A percentile compares a stretch with the other conserved stretches of the same genome.
Evolutionary conservation across 306 rosid genomes (phyloP).

Genomic region (Vachellia pachyceras): DNA sequence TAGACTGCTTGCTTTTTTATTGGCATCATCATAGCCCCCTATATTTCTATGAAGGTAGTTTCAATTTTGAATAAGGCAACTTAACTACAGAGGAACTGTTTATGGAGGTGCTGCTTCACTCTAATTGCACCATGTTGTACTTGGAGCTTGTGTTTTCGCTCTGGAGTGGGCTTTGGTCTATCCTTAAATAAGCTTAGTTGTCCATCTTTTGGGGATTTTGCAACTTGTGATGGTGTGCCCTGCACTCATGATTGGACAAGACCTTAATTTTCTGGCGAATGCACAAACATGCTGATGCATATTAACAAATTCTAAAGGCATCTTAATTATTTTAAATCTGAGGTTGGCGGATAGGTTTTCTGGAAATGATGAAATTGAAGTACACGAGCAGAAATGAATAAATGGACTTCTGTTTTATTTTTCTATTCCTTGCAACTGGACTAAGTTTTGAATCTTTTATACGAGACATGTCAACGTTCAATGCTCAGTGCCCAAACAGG

Average conservation of each 20-base stretch:
- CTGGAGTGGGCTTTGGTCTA: slow-evolving; percentile 6
- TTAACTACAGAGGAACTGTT: slow-evolving; percentile 45
- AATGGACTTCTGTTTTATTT: too few species aligned
- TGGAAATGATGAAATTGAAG: not conserved
- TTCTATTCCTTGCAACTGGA: too few species aligned
- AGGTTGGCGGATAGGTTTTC: not conserved
- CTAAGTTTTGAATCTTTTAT: too few species aligned
- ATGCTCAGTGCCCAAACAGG: too few species aligned
- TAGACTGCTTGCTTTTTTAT: slow-evolving; percentile 36
- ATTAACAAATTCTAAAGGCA: not conserved
- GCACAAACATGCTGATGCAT: too few species aligned
- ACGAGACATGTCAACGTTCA: too few species aligned
- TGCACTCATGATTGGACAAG: slow-evolving; percentile 14
- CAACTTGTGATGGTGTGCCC: not conserved
- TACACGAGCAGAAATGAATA: not conserved
- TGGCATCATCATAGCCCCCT: slow-evolving; percentile 21
- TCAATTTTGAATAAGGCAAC: slow-evolving; percentile 66
- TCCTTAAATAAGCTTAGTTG: not conserved
- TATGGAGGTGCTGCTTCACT: slow-evolving; percentile 46
- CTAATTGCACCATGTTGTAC: slow-evolving; percentile 38
- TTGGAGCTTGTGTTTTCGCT: slow-evolving; percentile 48
- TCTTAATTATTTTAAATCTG: too few species aligned
- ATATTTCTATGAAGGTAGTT: slow-evolving; percentile 46
- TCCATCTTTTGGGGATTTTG: slow-evolving; percentile 20
- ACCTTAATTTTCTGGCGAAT: slow-evolving; percentile 26